Base-by-base conservation (phyloP, 208 protist genomes). In the Crithidia bombi region DNA sequence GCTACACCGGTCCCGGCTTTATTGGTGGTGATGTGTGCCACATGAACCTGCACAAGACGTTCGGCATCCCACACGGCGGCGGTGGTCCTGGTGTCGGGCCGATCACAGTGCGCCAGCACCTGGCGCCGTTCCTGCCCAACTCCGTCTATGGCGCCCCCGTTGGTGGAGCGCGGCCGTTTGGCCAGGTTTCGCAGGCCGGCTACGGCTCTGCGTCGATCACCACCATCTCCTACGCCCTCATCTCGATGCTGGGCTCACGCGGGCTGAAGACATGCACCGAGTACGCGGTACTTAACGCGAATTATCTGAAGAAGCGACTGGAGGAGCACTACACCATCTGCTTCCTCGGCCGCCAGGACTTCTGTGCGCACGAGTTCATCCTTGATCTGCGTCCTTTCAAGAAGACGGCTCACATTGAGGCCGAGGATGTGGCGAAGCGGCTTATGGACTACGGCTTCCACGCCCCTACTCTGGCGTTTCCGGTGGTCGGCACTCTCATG, bases 31-130 rank as follows among this genome's bases (percentile, higher is more conserved):
- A 99, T 77, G 98, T 99, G 21, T 99, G 97, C 80, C 98, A 99
- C 73, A 85, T 99, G 38, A 99, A 99, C 86, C 84, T 99, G 35
- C 98, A 99, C 93, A 99, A 99, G 87, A 99, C 98, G n/a, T 99
- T 99, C 85, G 89, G 86, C 63, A 98, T 98, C 70, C 96, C 97
- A 17, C 97, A 99, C 80, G 91, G 88, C 76, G 98, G 98, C 72
- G 98, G 98, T 61, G 98, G 98, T 36, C 98, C 98, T 5, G 98
- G 98, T 46, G 92, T 99, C 73, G 98, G 98, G 21, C 98, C 98
- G 56, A 99, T 99, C 64, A 94, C 96, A 25, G 97, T 99, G 17
- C 80, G 80, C 19, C 75, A 83, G 49, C 95, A 99, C 73, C 76
- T 98, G 0, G 86, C 86, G 3, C 96, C 95, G n/a, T 98, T 95